A percentile compares a stretch with the other conserved stretches of the same genome.
These are phyloP conservation scores for Recurvomyces mirabilis DNA, from an alignment of 495 filamentous ascomycete genomes.

Conservation along the genomic window DNA sequence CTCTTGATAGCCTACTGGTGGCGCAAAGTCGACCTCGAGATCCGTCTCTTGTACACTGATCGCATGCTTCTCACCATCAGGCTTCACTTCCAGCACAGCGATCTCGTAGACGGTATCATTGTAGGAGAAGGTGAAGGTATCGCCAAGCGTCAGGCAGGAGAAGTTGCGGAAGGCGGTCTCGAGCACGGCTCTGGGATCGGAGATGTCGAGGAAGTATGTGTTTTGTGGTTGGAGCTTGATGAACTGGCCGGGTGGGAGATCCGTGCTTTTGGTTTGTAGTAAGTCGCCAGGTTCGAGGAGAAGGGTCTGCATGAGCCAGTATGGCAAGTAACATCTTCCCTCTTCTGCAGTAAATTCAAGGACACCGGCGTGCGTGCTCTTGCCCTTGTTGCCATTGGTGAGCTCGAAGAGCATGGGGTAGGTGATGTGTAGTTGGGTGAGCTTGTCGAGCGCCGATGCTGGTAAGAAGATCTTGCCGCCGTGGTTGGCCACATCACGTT, in stretches of 20 bases:
- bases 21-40: constrained; percentile 86
- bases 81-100: constrained; percentile 85
- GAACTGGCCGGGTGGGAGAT: constrained; percentile 74
- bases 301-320: constrained; percentile 95
- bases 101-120: constrained; percentile 89
- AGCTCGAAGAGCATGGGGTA: constrained; percentile 97
- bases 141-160: constrained; percentile 78
- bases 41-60: constrained; percentile 95
- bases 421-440: constrained; percentile 89
- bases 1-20: constrained; percentile 89
- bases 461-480: constrained; percentile 96
- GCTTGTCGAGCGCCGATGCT: constrained; percentile 86
- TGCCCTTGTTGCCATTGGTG: constrained; percentile 68
- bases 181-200: constrained; percentile 93
- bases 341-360: constrained; percentile 97
- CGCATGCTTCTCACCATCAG: constrained; percentile 58
- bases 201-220: constrained; percentile 84
- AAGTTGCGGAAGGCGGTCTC: constrained; percentile 95
- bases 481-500: constrained; percentile 82
- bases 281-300: constrained; percentile 82
- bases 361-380: constrained; percentile 81
- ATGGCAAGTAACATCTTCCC: constrained; percentile 87
- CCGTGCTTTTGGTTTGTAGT: constrained; percentile 85
- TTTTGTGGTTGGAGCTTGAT: constrained; percentile 95
- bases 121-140: constrained; percentile 89